Percentiles rank a stretch among this genome's conserved stretches.
Conservation (phyloP, 2,329 filamentous ascomycete genomes). For the Diaporthe citriasiana region DNA sequence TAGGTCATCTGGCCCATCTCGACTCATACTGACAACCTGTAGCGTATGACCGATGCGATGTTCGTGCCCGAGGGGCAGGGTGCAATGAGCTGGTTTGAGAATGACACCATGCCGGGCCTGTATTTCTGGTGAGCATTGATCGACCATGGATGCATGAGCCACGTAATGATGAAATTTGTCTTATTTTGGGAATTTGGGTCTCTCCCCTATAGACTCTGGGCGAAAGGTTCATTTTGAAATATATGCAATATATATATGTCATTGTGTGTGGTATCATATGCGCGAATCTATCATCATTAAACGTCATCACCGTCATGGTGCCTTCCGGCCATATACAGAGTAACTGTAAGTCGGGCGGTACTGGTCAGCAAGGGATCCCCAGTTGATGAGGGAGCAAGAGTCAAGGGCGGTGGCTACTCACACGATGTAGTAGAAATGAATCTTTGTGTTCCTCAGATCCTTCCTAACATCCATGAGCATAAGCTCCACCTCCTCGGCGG, state of each 20-base stretch:
- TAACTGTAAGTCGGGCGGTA: slow-evolving; percentile 21
- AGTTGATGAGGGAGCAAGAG: no score
- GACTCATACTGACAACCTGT: not conserved
- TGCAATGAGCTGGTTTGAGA: slow-evolving; percentile 29
- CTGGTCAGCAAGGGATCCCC: not conserved
- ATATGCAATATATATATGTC: not conserved
- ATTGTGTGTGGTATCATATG: slow-evolving; percentile 31
- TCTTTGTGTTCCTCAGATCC: slow-evolving; percentile 49
- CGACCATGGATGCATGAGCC: not conserved
- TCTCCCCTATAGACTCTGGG: not conserved
- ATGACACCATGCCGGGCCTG: slow-evolving; percentile 18
- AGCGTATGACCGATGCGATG: slow-evolving; percentile 36
- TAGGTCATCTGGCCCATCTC: not conserved
- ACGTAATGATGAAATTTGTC: not conserved
- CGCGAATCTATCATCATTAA: slow-evolving; percentile 21
- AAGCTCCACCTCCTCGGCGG: slow-evolving; percentile 50
- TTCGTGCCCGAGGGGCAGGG: slow-evolving; percentile 17
- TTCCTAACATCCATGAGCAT: slow-evolving; percentile 51
- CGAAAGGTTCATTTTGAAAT: not conserved
- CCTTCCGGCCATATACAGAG: slow-evolving; percentile 40
- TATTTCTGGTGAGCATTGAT: slow-evolving; percentile 19
- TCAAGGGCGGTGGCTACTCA: slow-evolving; percentile 42
- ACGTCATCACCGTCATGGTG: slow-evolving; percentile 26
- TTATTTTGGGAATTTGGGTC: not conserved
- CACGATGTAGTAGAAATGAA: slow-evolving; percentile 52